A percentile compares a stretch with the other conserved stretches of the same genome.
phyloP scores from a whole-genome alignment of 352 stramenopile genomes.

The Phytophthora ohioensis region DNA sequence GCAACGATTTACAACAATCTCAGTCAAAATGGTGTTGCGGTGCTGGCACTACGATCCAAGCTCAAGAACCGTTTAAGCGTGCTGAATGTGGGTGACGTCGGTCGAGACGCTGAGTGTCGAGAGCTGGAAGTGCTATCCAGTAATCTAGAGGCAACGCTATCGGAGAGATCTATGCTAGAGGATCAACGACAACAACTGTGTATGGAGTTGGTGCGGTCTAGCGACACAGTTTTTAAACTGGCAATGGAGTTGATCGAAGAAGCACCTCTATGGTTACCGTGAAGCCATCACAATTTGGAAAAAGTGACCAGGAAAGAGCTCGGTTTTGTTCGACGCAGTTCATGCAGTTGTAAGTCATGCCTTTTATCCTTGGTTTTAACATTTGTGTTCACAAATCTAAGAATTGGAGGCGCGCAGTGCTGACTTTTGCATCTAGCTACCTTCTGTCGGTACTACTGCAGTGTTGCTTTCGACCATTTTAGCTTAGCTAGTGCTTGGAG shows the following conservation, averaged over 20 bases:
- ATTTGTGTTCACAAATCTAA: not conserved
- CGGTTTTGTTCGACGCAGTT: too few species aligned
- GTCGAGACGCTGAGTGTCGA: not conserved
- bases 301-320: too few species aligned
- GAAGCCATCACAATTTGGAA: not conserved
- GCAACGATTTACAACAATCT: not conserved
- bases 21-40: not conserved
- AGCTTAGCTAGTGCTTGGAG: not conserved
- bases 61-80: not conserved
- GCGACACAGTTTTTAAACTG: not conserved
- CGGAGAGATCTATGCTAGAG: not conserved
- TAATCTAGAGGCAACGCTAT: not conserved
- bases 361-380: not conserved
- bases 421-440: not conserved
- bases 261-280: not conserved
- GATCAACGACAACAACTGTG: not conserved
- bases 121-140: not conserved
- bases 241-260: conserved; percentile 1
- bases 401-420: too few species aligned
- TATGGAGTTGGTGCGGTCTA: not conserved
- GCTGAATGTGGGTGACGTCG: not conserved
- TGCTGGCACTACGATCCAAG: not conserved
- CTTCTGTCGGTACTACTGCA: not conserved
- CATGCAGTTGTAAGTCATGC: not conserved
- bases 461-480: not conserved